Evolutionary conservation across 345 rosid species (phyloP).

Genomic region (Trapa bicornis): DNA sequence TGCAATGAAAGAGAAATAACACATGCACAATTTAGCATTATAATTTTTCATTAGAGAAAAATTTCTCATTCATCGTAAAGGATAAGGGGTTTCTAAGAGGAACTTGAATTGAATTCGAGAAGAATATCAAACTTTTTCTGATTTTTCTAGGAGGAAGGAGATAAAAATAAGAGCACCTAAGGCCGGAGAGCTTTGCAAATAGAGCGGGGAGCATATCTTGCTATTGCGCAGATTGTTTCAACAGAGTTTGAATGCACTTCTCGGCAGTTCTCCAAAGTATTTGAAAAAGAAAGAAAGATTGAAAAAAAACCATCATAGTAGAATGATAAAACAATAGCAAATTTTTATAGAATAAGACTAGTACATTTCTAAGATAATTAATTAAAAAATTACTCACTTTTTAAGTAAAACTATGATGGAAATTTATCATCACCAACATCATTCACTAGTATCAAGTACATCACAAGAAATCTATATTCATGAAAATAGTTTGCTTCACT

Average conservation of each 20-base stretch:
- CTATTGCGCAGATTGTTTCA: slow-evolving; percentile 75
- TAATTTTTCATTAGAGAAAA: no score
- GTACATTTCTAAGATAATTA: background rate
- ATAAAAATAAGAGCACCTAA: no score
- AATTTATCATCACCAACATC: background rate
- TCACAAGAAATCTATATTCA: background rate
- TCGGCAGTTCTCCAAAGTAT: slow-evolving; percentile 50
- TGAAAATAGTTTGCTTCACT: background rate
- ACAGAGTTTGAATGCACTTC: slow-evolving; percentile 95
- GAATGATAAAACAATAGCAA: background rate
- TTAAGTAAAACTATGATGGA: background rate
- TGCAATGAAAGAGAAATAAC: no score
- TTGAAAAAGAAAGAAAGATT: background rate
- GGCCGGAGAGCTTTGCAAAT: slow-evolving; percentile 23
- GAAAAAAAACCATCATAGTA: background rate
- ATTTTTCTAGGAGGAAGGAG: background rate
- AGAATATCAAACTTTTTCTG: no score
- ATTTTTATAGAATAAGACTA: background rate
- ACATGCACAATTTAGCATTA: no score
- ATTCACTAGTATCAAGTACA: background rate
- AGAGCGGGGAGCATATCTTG: slow-evolving; percentile 77
- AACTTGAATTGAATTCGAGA: no score
- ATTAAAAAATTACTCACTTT: background rate
- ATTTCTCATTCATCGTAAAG: no score
- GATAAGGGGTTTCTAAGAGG: no score